Base-by-base conservation (phyloP, 805 yeast genomes). In the Wickerhamomyces ciferrii region DNA sequence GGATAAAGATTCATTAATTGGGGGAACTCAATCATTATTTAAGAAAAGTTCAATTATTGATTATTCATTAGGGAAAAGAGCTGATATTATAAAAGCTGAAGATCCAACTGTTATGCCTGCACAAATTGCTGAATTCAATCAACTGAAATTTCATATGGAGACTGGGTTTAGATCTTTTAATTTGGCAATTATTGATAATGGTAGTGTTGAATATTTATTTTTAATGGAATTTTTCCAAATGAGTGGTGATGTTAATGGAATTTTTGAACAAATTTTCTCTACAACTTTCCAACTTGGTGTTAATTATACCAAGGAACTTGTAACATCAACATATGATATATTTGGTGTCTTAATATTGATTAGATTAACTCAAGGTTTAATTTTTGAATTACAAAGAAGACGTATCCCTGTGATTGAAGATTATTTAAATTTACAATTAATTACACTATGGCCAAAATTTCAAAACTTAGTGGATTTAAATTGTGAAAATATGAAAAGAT, bases 371-470 rank as follows among this genome's bases (percentile, higher is more conserved):
- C 91, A 87, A 51, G 72, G 75, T 4, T 64, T 87, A 46, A 85
- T 79, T 50, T 75, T 76, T 45, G 83, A 80, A 51, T 67, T 86
- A 21, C 91, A 86, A 58, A 83, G 78, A 50, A 74, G 87, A 48
- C 77, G 76, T 47, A 79, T 85, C 2, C 91, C 95, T 0, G 81
- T 81, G 5, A 67, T 82, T 62, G 88, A 83, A 51, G 86, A 80
- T 48, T 87, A 84, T 61, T 71, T 84, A 52, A 81, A 85, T 54
- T 70, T 78, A 15, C 80, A 85, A 51, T 64, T 83, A 50, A 76
- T 88, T 43, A 62, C 76, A 4, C 67, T 92, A 40, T 94, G 98
- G 98, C 96, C 97, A 0, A 80, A 77, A 48, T 86, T 91, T 58
- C 91, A 90, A 56, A 74, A 72, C 41, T 70, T 88, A 31, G 75